These are phyloP conservation scores for Salix viminalis DNA, from an alignment of 345 rosid species.

Conservation along the genomic window DNA sequence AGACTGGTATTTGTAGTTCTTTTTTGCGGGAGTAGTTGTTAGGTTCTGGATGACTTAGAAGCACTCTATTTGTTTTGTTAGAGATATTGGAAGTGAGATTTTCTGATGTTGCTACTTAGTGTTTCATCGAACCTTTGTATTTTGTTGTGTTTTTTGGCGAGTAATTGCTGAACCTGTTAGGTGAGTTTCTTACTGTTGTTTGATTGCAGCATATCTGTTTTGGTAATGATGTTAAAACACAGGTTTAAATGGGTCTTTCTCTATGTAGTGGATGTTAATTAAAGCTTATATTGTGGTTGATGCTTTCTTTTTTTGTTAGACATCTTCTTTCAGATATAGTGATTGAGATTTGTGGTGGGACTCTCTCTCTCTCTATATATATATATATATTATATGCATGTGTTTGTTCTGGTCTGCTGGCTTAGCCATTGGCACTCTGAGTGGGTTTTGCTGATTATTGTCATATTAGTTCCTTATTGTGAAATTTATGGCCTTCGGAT, in stretches of 20 bases:
- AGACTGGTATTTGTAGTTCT: too few species aligned
- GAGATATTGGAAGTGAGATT: background rate
- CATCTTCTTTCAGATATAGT: background rate
- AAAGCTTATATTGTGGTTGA: background rate
- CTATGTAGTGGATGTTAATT: background rate
- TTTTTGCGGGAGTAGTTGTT: background rate
- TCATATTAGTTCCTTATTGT: background rate
- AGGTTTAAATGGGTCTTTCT: background rate
- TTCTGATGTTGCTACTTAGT: background rate
- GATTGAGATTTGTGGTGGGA: background rate
- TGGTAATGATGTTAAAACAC: background rate
- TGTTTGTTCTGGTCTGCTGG: background rate
- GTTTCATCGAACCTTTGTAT: background rate
- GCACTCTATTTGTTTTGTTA: background rate
- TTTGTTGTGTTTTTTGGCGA: background rate
- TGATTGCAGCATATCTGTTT: too few species aligned
- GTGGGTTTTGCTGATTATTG: background rate
- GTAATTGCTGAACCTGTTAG: background rate
- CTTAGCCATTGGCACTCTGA: background rate
- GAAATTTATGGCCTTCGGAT: background rate
- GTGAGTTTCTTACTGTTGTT: background rate
- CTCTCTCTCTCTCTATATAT: background rate
- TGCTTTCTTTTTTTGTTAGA: background rate
- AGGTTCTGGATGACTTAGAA: too few species aligned
- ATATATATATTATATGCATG: background rate